Evolutionary conservation across 306 rosid genomes (phyloP), one percentile per base, ranked within the genome.

Genomic region (Prunus padus): DNA sequence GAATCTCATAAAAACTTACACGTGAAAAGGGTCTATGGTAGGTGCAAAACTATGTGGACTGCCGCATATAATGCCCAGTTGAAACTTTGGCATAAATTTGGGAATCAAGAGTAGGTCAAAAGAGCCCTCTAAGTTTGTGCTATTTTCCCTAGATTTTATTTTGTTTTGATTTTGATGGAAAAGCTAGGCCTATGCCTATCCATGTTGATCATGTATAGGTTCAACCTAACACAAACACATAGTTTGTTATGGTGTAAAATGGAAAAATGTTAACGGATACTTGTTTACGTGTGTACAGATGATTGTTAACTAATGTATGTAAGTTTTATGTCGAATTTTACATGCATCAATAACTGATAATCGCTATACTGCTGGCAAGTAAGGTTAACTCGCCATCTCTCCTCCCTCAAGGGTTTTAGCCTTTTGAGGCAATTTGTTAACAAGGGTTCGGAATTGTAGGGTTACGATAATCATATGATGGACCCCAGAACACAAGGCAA

Each of bases 31-130:
- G 8, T 15, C 28, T 1, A 2, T 8, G 26, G 68, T 44, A 11
- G 68, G 57, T 73, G 67, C 26, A n/a, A 64, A 26, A 33, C 31
- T 13, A 46, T 28, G 46, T 3, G 49, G 69, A 20, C 50, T 10
- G 18, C 18, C 59, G 62, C 62, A 85, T 74, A 84, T 80, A 79
- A 74, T 82, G 74, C 85, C 76, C n/a, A 4, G 77, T 75, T 83
- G 84, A 84, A 73, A 60, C 47, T 63, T 61, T 72, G 44, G 76
- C 59, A 46, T 67, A 46, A 74, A 80, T 79, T 11, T 76, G 52
- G 79, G n/a, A 14, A 1, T 70, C 11, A 45, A n/a, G 40, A 40
- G 76, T 72, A 56, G 88, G 86, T 81, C 69, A 51, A 49, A 71
- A 81, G 28, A 46, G 65, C 51, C 28, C 71, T 60, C 31, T 23